Evolutionary conservation across 306 rosid species (phyloP), one percentile per base, ranked within the genome.

Genomic region (Hippophae tibetana): DNA sequence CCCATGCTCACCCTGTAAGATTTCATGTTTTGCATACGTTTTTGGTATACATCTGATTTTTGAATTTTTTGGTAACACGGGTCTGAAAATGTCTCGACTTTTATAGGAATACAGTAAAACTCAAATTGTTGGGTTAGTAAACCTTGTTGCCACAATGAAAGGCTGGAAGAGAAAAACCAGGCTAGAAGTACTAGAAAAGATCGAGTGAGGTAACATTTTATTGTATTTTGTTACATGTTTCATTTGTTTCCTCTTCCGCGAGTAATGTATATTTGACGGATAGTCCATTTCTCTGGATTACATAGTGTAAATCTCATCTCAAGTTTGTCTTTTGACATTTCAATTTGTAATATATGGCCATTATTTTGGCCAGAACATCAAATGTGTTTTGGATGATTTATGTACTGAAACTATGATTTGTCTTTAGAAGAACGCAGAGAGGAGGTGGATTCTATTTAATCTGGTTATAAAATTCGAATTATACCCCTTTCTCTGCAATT

Each of bases 101-200:
- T 48, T 85, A 74, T 94, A 93, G 99, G 97, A 93, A 71, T 88
- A 88, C 72, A 84, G 67, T 42, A 88, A 84, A 79, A 82, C 56
- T 78, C 99, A 93, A 76, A 56, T 88, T 55, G 80, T 89, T 52
- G 97, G 99, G 66, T 63, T 93, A 79, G 44, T 93, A 73, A 88
- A 93, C 79, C 87, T 93, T n/a, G 99, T 93, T 64, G 92, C 97
- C 53, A 9, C 94, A 5, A 86, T 93, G 99, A 93, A 86, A 84
- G 86, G 95, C 60, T 93, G 99, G 99, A 88, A 88, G 84, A 84
- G 99, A 66, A 93, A 93, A 86, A 84, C 88, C 59, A 82, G 95
- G 81, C 72, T 86, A 80, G 99, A 93, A 64, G 67, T 84, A 50
- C 54, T 93, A 47, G 99, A 88, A 78, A 93, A 88, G 85, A 93